phyloP scores from a whole-genome alignment of 306 rosid genomes.

The Prunus campanulata region DNA sequence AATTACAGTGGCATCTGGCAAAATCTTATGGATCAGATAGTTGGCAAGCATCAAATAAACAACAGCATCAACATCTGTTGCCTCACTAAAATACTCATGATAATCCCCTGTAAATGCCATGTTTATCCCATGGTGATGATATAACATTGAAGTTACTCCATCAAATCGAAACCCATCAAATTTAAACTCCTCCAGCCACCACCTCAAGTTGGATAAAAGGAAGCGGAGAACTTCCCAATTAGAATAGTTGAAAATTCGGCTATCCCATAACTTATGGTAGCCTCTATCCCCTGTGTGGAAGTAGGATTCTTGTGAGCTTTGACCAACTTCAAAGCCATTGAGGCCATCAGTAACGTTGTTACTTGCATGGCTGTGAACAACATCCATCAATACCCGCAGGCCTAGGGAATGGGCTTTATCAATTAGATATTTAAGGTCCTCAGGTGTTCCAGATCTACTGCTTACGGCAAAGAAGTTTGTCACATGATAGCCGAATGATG shows the following conservation, averaged over 20 bases:
- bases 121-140: slow-evolving; percentile 94
- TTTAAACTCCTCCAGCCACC: slow-evolving; percentile 94
- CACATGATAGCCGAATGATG: slow-evolving; percentile 93
- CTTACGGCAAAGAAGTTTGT: slow-evolving; percentile 92
- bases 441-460: slow-evolving; percentile 96
- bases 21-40: slow-evolving; percentile 55
- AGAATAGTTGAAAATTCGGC: slow-evolving; percentile 87
- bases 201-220: slow-evolving; percentile 82
- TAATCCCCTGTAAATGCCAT: slow-evolving; percentile 73
- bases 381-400: slow-evolving; percentile 82
- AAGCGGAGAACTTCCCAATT: slow-evolving; percentile 99
- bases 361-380: slow-evolving; percentile 96
- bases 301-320: slow-evolving; percentile 82
- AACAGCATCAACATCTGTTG: slow-evolving; percentile 85
- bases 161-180: slow-evolving; percentile 98
- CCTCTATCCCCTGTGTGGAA: slow-evolving; percentile 88
- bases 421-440: slow-evolving; percentile 88
- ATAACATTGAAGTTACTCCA: slow-evolving; percentile 95
- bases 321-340: slow-evolving; percentile 96
- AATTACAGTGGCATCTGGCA: slow-evolving; percentile 81
- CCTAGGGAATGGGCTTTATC: slow-evolving; percentile 96
- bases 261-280: slow-evolving; percentile 92
- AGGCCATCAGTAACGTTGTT: slow-evolving; percentile 90
- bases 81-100: slow-evolving; percentile 83
- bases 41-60: slow-evolving; percentile 95